A percentile compares a stretch with the other conserved stretches of the same genome.
phyloP scores from a whole-genome alignment of 768 basidiomycete species.

The Lentinus brumalis region DNA sequence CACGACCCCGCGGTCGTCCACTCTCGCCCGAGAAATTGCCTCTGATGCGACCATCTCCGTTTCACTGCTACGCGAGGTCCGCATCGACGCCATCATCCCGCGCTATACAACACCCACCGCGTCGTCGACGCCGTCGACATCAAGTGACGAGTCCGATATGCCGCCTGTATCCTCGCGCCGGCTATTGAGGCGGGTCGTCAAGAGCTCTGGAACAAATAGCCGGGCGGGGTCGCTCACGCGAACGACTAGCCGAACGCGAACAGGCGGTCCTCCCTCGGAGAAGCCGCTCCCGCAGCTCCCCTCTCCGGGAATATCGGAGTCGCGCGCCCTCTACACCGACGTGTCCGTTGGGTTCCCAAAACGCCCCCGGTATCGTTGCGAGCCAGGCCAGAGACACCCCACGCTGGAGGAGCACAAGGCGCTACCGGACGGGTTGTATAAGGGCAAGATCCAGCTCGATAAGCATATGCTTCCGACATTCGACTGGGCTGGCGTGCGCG shows the following conservation, averaged over 20 bases:
- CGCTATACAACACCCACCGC: constrained; percentile 44
- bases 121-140: constrained; percentile 31
- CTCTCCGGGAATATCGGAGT: constrained; percentile 37
- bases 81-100: constrained; percentile 43
- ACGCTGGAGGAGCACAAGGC: constrained; percentile 46
- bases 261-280: neutral
- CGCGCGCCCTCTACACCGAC: constrained; percentile 48
- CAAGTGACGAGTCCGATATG: constrained; percentile 48
- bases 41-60: constrained; percentile 72
- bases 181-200: constrained; percentile 37
- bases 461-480: constrained; percentile 65
- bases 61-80: constrained; percentile 62
- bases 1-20: constrained; percentile 56
- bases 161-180: constrained; percentile 21
- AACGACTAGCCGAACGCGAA: constrained; percentile 11
- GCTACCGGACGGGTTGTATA: constrained; percentile 70
- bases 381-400: constrained; percentile 43
- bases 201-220: constrained; percentile 13
- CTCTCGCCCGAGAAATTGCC: constrained; percentile 64
- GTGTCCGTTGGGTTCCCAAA: constrained; percentile 73
- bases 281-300: constrained; percentile 34
- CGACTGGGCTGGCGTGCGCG: constrained; percentile 65
- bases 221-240: constrained; percentile 5
- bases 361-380: constrained; percentile 52
- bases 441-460: constrained; percentile 55